Base-by-base conservation (phyloP, 2,329 filamentous ascomycete genomes). In the Volutella citrinella region DNA sequence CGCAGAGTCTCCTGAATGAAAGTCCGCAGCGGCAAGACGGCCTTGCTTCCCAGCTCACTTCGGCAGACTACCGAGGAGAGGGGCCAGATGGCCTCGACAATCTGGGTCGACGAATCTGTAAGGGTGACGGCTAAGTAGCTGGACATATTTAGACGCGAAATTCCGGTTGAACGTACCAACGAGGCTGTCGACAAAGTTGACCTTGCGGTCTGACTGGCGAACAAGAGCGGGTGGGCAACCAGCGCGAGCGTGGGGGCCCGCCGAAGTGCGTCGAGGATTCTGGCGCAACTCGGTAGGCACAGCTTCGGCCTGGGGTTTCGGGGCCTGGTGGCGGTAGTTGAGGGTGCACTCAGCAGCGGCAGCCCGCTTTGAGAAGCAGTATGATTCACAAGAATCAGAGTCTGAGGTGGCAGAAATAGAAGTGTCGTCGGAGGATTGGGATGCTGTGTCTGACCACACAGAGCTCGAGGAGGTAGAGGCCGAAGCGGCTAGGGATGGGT, bases 1-100 rank as follows among this genome's bases (percentile, higher is more conserved):
- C 90, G 86, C 48, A 98, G 74, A 14, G 93, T 97, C 72, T 97
- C 93, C 65, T 97, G 90, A 54, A 98, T 97, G 61, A 97, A 98
- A 34, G 85, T 95, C 49, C 90, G 86, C 54, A 98, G 74, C 40
- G 91, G 90, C 48, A 98, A 70, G 42, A 96, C 86, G 32, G 84
- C 80, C 59, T 85, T 87, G 57, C 75, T 76, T 40, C 79, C 82
- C 45, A 77, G 69, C 57, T 91, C 86, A 52, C 74, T 82, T 52
- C 82, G 81, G 61, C 85, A 86, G 38, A 84, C 77, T 21, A 84
- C 80, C 39, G 87, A 90, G 34, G 91, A 94, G 26, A 91, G 74
- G 27, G 93, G 90, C 93, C 93, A 98, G 55, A 98, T 95, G 34
- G 86, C 87, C 70, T 96, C 89, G 30, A 98, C 90, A 63, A 97